Conservation (phyloP, 495 filamentous ascomycete species). For the Penicillium crystallinum region DNA sequence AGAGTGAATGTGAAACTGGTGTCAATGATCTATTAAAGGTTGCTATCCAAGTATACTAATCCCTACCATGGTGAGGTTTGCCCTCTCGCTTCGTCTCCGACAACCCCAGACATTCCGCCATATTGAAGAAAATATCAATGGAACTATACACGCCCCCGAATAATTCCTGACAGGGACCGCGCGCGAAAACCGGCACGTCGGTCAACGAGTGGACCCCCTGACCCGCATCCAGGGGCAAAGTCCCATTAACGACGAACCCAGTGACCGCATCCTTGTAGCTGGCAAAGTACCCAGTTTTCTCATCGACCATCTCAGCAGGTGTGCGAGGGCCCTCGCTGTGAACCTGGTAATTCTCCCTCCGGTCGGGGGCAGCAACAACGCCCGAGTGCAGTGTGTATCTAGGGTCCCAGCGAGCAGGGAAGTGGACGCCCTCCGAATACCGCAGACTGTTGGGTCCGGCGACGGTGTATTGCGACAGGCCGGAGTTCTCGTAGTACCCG, state of each 20-base stretch:
- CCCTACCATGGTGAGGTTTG: background rate
- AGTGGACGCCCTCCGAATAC: constrained; percentile 61
- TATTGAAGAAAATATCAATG: constrained; percentile 68
- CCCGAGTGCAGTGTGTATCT: constrained; percentile 67
- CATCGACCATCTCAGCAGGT: constrained; percentile 40
- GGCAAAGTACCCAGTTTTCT: constrained; percentile 49
- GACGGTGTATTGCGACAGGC: constrained; percentile 63
- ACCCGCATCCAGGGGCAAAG: constrained; percentile 48
- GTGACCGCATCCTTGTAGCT: constrained; percentile 56
- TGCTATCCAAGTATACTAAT: background rate
- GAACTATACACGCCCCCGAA: constrained; percentile 66
- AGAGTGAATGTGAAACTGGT: too few relatives aligned
- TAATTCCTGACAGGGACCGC: constrained; percentile 64
- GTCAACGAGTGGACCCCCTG: constrained; percentile 70
- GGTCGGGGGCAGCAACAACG: constrained; percentile 59
- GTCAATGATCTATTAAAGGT: too few relatives aligned
- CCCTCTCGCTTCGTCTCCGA: constrained; percentile 20
- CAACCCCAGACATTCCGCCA: constrained; percentile 63
- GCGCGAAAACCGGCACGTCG: constrained; percentile 68
- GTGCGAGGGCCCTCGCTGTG: constrained; percentile 50
- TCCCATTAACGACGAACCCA: constrained; percentile 65
- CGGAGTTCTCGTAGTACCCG: constrained; percentile 60
- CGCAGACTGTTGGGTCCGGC: constrained; percentile 32
- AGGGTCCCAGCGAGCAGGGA: constrained; percentile 71
- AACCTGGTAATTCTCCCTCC: constrained; percentile 61